A percentile compares a stretch with the other conserved stretches of the same genome.
These are phyloP conservation scores for Rutstroemia sp. DNA, from an alignment of 2,329 filamentous ascomycete genomes.

Conservation along the genomic window DNA sequence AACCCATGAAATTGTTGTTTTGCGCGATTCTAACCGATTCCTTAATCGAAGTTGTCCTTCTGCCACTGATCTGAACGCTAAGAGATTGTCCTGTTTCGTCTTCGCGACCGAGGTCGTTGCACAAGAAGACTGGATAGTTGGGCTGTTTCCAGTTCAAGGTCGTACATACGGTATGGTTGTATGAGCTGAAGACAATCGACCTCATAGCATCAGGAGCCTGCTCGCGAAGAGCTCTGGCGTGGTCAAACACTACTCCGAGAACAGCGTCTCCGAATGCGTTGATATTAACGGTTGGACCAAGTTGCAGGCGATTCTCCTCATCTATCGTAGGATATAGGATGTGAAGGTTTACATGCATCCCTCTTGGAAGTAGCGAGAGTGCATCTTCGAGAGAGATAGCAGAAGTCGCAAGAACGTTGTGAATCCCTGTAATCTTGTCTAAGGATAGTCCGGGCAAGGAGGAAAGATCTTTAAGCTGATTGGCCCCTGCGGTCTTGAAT, in stretches of 20 bases:
- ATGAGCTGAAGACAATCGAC: constrained; percentile 90
- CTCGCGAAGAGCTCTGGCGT: constrained; percentile 64
- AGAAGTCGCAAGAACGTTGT: constrained; percentile 64
- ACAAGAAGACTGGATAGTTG: constrained; percentile 93
- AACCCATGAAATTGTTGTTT: constrained; percentile 96
- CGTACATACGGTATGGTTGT: constrained; percentile 83
- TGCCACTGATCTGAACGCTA: constrained; percentile 45
- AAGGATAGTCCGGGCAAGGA: constrained; percentile 39
- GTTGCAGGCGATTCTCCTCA: constrained; percentile 62
- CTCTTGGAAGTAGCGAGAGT: constrained; percentile 63
- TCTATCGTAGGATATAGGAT: constrained; percentile 73
- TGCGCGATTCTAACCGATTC: constrained; percentile 89
- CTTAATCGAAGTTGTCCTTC: constrained; percentile 79
- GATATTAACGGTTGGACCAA: constrained; percentile 72
- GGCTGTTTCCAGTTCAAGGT: constrained; percentile 99
- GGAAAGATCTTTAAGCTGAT: constrained; percentile 33
- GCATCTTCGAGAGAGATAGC: constrained; percentile 77
- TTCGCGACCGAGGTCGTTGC: constrained; percentile 77
- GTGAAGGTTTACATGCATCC: constrained; percentile 87
- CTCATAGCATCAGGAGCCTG: constrained; percentile 65
- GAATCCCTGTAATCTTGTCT: constrained; percentile 55
- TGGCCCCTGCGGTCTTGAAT: constrained; percentile 43
- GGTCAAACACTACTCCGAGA: constrained; percentile 80
- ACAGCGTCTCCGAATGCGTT: constrained; percentile 82
- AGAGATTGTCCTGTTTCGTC: constrained; percentile 30